Conservation (phyloP, 2,329 filamentous ascomycete genomes). For the Cadophora luteo-olivacea region DNA sequence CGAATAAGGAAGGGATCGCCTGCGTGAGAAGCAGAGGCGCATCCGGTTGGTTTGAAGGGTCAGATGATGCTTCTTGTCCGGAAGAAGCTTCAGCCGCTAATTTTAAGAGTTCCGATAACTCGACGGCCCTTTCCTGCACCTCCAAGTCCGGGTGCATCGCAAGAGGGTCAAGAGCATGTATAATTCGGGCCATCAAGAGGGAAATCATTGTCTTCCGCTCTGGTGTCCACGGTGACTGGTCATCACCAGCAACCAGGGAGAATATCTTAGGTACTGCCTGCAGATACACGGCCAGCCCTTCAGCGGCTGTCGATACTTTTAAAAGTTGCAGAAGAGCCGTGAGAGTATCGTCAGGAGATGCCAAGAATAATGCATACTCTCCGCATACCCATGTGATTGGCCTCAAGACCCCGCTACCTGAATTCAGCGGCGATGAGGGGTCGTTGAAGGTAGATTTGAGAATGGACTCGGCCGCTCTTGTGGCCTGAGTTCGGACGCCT, state of each 20-base stretch:
- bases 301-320: conserved; percentile 58
- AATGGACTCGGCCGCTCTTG: conserved; percentile 79
- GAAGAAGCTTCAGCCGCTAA: conserved; percentile 82
- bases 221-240: conserved; percentile 71
- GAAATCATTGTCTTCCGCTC: conserved; percentile 77
- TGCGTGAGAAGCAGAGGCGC: conserved; percentile 86
- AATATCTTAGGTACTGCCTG: conserved; percentile 90
- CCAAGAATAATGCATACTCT: conserved; percentile 80
- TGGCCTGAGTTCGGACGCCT: conserved; percentile 79
- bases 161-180: conserved; percentile 81
- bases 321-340: conserved; percentile 74
- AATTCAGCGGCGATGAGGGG: conserved; percentile 60
- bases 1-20: conserved; percentile 87
- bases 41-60: conserved; percentile 60
- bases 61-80: conserved; percentile 65
- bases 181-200: conserved; percentile 80
- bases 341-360: conserved; percentile 74
- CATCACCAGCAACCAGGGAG: conserved; percentile 70
- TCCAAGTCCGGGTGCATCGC: conserved; percentile 86
- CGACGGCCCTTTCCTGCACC: conserved; percentile 92
- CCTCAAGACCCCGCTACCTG: conserved; percentile 70
- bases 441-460: conserved; percentile 66
- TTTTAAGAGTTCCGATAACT: conserved; percentile 88
- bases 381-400: conserved; percentile 86
- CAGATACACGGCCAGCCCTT: conserved; percentile 77